phyloP scores from a whole-genome alignment of 176 grass and related monocot species.

The Carex littledalei region DNA sequence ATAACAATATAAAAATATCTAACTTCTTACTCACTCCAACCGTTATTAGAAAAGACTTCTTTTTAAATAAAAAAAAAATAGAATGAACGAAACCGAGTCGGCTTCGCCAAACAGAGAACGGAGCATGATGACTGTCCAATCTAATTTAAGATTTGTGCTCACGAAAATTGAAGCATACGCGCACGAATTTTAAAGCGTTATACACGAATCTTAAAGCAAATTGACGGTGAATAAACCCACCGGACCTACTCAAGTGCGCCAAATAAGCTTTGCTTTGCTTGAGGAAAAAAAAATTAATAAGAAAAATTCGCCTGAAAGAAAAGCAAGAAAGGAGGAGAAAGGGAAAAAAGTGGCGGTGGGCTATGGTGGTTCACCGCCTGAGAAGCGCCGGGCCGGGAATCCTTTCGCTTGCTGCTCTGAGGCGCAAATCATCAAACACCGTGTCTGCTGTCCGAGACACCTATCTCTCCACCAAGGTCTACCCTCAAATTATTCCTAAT shows the following conservation, averaged over 20 bases:
- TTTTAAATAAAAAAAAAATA: neutral
- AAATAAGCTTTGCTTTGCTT: neutral
- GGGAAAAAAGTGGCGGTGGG: neutral
- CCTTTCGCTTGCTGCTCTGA: slow-evolving; percentile 40
- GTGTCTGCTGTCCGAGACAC: slow-evolving; percentile 67
- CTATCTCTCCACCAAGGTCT: slow-evolving; percentile 82
- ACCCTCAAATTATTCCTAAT: too few species aligned
- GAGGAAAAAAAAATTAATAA: neutral
- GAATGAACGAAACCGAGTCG: neutral
- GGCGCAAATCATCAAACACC: slow-evolving; percentile 54
- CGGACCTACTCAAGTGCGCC: too few species aligned
- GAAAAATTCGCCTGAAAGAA: too few species aligned
- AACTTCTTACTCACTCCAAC: neutral
- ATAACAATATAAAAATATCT: too few species aligned
- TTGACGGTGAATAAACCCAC: too few species aligned
- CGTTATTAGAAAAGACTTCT: neutral
- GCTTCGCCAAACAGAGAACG: too few species aligned
- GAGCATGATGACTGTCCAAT: too few species aligned
- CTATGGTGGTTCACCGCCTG: slow-evolving; percentile 66
- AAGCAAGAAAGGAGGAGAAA: neutral
- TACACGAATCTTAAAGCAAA: too few species aligned
- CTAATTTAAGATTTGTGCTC: too few species aligned
- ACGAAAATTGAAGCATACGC: too few species aligned
- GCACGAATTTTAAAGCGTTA: too few species aligned
- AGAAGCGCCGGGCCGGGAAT: slow-evolving; percentile 21